phyloP scores from a whole-genome alignment of 768 basidiomycete genomes.

The Tremella fuciformis region DNA sequence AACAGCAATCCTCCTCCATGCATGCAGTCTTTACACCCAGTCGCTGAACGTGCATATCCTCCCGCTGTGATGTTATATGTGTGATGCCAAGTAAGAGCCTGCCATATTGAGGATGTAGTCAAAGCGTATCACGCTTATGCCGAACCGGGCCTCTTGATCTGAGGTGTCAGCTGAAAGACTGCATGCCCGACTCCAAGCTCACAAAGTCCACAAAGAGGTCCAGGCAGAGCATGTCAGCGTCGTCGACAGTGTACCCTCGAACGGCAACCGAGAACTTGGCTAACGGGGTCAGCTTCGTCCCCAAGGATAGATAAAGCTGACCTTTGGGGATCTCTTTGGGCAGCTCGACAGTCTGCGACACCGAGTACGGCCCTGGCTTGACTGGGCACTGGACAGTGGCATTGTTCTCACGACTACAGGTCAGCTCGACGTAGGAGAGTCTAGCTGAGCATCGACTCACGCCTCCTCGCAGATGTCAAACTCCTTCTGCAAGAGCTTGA shows the following conservation, averaged over 20 bases:
- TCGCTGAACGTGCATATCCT: too few species aligned
- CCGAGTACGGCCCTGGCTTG: conserved; percentile 64
- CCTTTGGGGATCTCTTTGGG: conserved; percentile 88
- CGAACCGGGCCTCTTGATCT: too few species aligned
- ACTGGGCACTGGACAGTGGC: conserved; percentile 81
- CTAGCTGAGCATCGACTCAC: conserved; percentile 59
- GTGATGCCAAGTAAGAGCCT: too few species aligned
- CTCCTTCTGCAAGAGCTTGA: conserved; percentile 76
- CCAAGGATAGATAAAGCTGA: conserved; percentile 25
- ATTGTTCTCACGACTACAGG: conserved; percentile 67
- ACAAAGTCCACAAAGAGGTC: conserved; percentile 73
- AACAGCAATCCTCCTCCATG: too few species aligned
- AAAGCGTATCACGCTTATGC: too few species aligned
- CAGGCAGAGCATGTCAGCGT: conserved; percentile 75
- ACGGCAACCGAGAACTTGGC: conserved; percentile 80
- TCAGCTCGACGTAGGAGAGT: neutral
- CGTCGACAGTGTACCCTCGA: conserved; percentile 66
- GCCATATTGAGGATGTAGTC: too few species aligned
- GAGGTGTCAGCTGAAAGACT: too few species aligned
- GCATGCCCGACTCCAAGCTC: conserved; percentile 17
- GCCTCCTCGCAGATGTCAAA: conserved; percentile 94
- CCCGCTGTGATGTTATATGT: too few species aligned
- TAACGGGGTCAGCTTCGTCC: conserved; percentile 48
- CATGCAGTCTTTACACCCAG: too few species aligned
- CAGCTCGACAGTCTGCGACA: conserved; percentile 76